phyloP scores from a whole-genome alignment of 495 filamentous ascomycete species.

The Penicillium mononematosum region DNA sequence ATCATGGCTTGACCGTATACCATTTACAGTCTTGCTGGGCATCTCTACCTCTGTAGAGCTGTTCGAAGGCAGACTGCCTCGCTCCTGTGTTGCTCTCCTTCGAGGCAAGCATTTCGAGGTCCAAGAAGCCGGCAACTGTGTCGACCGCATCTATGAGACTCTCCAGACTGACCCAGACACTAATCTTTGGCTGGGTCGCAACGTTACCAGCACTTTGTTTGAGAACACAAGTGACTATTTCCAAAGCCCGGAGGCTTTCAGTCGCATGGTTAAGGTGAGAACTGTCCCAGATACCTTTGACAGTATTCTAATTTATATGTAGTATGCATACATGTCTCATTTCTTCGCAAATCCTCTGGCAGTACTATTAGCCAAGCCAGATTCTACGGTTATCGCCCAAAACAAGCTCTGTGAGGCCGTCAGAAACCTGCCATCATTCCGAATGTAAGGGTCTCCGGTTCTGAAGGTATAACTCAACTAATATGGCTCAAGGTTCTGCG shows the following conservation, averaged over 20 bases:
- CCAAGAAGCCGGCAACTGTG: conserved; percentile 67
- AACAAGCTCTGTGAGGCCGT: conserved; percentile 69
- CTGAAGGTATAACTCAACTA: background rate
- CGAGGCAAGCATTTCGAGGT: conserved; percentile 82
- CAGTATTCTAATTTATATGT: conserved; percentile 13
- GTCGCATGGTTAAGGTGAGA: conserved; percentile 73
- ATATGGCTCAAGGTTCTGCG: conserved; percentile 40
- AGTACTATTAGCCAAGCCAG: conserved; percentile 51
- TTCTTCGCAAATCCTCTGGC: conserved; percentile 92
- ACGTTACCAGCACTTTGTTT: conserved; percentile 59
- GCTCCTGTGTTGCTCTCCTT: conserved; percentile 65
- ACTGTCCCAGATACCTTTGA: background rate
- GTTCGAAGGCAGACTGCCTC: conserved; percentile 81
- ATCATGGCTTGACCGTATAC: conserved; percentile 86
- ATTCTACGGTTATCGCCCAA: conserved; percentile 32
- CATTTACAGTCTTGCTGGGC: conserved; percentile 81
- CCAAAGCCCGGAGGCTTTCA: conserved; percentile 81
- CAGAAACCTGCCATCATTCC: conserved; percentile 78
- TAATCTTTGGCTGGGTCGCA: conserved; percentile 67
- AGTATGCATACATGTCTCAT: conserved; percentile 95
- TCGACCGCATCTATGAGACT: conserved; percentile 75
- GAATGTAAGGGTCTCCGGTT: conserved; percentile 43
- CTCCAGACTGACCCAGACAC: conserved; percentile 56
- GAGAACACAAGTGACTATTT: conserved; percentile 80
- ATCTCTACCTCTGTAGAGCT: conserved; percentile 88